These are phyloP conservation scores for Sclerotinia nivalis DNA, from an alignment of 2,329 filamentous ascomycete species.

Conservation along the genomic window DNA sequence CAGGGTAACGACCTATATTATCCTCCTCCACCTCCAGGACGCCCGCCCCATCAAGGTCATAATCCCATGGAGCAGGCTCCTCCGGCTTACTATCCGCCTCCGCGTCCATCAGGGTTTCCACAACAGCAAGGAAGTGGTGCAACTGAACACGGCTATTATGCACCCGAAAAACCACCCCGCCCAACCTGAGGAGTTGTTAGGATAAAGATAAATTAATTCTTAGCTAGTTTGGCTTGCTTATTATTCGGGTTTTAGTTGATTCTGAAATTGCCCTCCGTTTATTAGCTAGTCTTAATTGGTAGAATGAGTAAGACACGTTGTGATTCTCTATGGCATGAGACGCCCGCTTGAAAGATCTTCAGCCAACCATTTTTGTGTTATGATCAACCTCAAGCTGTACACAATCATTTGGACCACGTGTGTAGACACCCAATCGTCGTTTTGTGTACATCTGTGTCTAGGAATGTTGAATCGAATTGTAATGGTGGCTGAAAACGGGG, in stretches of 20 bases:
- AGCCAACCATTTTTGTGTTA: not conserved
- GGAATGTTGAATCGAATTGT: not conserved
- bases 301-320: not conserved
- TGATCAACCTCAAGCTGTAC: conserved; percentile 7
- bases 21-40: conserved; percentile 14
- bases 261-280: not conserved
- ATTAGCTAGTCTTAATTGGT: not conserved
- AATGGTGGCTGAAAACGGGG: not conserved
- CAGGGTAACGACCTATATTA: conserved; percentile 16
- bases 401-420: not conserved
- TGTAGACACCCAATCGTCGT: not conserved
- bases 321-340: not conserved
- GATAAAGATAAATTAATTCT: not conserved
- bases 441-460: not conserved
- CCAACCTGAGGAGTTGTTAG: not conserved
- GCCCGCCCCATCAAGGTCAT: not conserved
- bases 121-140: conserved; percentile 1
- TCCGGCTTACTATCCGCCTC: not conserved
- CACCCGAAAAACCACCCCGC: conserved; percentile 19
- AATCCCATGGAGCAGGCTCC: not conserved
- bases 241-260: not conserved
- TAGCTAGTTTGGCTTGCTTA: not conserved
- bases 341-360: not conserved
- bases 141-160: conserved; percentile 22
- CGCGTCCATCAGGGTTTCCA: not conserved